phyloP scores from a whole-genome alignment of 345 rosid species.

The Euphorbia peplus region DNA sequence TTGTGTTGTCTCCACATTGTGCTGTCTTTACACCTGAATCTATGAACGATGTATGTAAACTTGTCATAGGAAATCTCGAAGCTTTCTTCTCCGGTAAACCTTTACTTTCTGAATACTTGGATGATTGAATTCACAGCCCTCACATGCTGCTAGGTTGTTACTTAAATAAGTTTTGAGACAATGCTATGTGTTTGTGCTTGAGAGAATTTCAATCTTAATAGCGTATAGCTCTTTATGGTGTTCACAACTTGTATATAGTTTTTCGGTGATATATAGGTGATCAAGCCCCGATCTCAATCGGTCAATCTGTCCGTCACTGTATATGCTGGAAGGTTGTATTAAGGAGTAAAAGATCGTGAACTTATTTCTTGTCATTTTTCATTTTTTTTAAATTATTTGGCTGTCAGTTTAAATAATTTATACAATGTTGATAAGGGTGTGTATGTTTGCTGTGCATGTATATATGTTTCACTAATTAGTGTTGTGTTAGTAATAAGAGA shows the following conservation, averaged over 20 bases:
- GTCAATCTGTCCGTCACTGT: too few species aligned
- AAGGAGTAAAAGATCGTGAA: background rate
- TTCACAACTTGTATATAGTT: too few species aligned
- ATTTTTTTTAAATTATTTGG: too few species aligned
- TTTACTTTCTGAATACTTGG: background rate
- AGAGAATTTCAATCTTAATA: background rate
- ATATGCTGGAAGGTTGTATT: too few species aligned
- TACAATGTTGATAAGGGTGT: too few species aligned
- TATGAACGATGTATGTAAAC: slow-evolving; percentile 29
- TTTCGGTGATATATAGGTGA: too few species aligned
- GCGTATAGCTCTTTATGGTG: too few species aligned
- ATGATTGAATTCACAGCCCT: background rate
- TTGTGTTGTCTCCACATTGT: slow-evolving; percentile 63
- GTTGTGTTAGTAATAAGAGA: too few species aligned
- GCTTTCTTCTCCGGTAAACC: slow-evolving; percentile 65
- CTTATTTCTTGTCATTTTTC: background rate
- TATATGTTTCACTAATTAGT: too few species aligned
- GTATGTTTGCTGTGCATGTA: too few species aligned
- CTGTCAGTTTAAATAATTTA: too few species aligned
- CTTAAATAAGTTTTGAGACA: background rate
- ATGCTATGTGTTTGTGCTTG: background rate
- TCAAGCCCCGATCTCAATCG: too few species aligned
- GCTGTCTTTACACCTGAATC: slow-evolving; percentile 53
- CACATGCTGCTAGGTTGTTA: background rate
- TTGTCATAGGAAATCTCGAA: slow-evolving; percentile 47